phyloP scores from a whole-genome alignment of 371 early-diverging fungal genomes.

The Mucor plumbeus region DNA sequence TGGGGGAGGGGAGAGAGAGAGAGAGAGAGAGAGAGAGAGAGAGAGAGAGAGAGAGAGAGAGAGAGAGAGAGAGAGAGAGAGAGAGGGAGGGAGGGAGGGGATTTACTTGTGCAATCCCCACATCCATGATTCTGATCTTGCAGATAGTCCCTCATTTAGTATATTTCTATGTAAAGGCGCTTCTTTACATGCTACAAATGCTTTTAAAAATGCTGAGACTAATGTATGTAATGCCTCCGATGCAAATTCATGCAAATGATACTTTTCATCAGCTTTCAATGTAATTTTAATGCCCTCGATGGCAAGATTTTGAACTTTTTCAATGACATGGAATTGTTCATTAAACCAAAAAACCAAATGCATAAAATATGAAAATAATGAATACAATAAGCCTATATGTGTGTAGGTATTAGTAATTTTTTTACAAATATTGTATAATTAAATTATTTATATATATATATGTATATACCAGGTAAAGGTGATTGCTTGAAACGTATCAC shows the following conservation, averaged over 20 bases:
- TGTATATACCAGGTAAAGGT: slow-evolving; percentile 58
- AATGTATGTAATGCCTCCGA: slow-evolving; percentile 61
- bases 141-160: background rate
- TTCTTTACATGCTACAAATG: slow-evolving; percentile 68
- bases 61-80: too few relatives aligned
- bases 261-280: slow-evolving; percentile 62
- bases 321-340: slow-evolving; percentile 51
- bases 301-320: slow-evolving; percentile 56
- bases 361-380: slow-evolving; percentile 51
- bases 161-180: slow-evolving; percentile 31
- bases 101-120: background rate
- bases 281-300: slow-evolving; percentile 56
- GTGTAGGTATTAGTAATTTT: background rate
- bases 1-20: too few relatives aligned
- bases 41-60: too few relatives aligned
- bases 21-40: too few relatives aligned
- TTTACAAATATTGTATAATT: too few relatives aligned
- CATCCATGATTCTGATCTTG: background rate
- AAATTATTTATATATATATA: background rate
- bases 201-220: slow-evolving; percentile 61
- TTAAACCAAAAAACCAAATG: slow-evolving; percentile 57
- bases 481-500: slow-evolving; percentile 69
- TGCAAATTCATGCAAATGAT: slow-evolving; percentile 64
- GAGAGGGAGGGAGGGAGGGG: too few relatives aligned
- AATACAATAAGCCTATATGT: slow-evolving; percentile 28